Evolutionary conservation across 2,329 filamentous ascomycete species (phyloP), one percentile per base, ranked within the genome.

Genomic region (Exophiala phaeomuriformis): DNA sequence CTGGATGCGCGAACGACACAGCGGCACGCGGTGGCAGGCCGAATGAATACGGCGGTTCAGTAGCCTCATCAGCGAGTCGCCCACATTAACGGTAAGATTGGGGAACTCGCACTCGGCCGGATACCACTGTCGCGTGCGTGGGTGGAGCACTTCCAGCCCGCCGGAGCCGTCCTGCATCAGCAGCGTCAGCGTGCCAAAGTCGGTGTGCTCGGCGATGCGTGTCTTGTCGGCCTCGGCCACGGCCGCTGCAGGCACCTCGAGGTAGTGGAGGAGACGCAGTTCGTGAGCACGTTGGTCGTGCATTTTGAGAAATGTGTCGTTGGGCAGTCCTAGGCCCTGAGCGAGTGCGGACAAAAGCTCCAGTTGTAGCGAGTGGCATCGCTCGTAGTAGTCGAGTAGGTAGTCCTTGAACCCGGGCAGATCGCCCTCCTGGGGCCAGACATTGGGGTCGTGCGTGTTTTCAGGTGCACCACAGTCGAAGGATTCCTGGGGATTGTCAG

Each of bases 251-350:
- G 72, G 68, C 3, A 79, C 68, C 2, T 74, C 68, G 0, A 78
- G 77, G 55, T 81, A 85, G 63, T 84, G 81, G 10, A 84, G 68
- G 29, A 85, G 65, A 1, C 82, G 75, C 6, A 84, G 69, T 56
- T 83, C 81, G 57, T 82, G 81, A 59, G 81, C 77, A 52, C 77
- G 71, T 0, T 76, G 75, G 33, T 72, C 74, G 65, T 84, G 81
- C 42, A 77, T 72, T 19, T 66, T 64, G 2, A 74, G 58, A n/a
- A 79, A 65, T 56, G 73, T 69, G 10, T 68, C 66, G 47, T 75
- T 71, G 47, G 76, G 69, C 0, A 80, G 66, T 2, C 70, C 71
- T 37, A 81, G 62, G 1, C 77, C 76, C 3, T 73, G 51, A 3
- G 76, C 75, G 3, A 80, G 66, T 29, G 69, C 70, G 41, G 58